Percentiles rank a stretch among this genome's conserved stretches.
These are phyloP conservation scores for Cucumis hystrix DNA, from an alignment of 306 rosid species.

Conservation along the genomic window DNA sequence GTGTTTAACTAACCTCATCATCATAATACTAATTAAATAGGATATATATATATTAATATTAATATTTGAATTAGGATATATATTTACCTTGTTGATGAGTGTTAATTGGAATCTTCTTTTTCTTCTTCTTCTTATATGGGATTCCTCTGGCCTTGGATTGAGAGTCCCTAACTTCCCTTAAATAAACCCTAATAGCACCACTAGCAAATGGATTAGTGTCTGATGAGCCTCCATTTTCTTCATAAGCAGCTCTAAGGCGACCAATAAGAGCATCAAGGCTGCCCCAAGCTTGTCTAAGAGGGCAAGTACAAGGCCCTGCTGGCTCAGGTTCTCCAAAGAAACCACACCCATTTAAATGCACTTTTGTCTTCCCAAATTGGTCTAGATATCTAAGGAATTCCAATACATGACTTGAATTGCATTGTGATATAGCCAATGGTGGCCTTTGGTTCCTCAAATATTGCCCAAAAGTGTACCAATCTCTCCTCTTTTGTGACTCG, in stretches of 20 bases:
- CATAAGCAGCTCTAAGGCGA: conserved; percentile 47
- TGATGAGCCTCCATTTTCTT: conserved; percentile 42
- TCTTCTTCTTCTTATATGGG: conserved; percentile 52
- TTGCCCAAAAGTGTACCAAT: conserved; percentile 53
- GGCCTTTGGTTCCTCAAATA: conserved; percentile 49
- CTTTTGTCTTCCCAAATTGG: conserved; percentile 52
- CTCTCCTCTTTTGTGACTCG: conserved; percentile 47
- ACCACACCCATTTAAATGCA: conserved; percentile 38
- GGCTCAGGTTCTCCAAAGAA: conserved; percentile 51
- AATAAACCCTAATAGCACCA: conserved; percentile 26
- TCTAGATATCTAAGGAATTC: conserved; percentile 41
- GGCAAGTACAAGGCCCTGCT: conserved; percentile 43
- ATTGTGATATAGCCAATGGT: conserved; percentile 34
- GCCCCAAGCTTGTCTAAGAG: conserved; percentile 57
- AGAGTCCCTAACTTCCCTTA: conserved; percentile 41
- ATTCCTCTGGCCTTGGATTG: conserved; percentile 52
- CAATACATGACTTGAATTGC: conserved; percentile 33
- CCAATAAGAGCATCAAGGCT: conserved; percentile 56
- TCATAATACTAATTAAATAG: too few relatives aligned
- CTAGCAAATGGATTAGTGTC: conserved; percentile 45
- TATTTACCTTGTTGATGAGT: neutral
- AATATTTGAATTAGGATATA: too few relatives aligned
- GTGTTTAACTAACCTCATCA: too few relatives aligned
- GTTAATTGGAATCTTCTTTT: conserved; percentile 24
- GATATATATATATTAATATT: too few relatives aligned